Evolutionary conservation across 257 asterid species (phyloP), one percentile per base, ranked within the genome.

Genomic region (Salvia hispanica): DNA sequence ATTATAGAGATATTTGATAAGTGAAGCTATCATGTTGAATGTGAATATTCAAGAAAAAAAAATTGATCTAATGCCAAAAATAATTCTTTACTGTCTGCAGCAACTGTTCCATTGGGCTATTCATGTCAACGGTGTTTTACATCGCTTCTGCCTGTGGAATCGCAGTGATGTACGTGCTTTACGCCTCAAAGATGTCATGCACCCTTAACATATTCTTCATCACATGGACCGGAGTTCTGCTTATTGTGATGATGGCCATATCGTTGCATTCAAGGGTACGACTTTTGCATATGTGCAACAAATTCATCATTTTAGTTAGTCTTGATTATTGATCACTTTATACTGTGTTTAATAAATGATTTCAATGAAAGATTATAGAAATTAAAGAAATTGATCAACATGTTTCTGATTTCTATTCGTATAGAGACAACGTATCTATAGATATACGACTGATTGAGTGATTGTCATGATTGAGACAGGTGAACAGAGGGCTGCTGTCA

Each of bases 171-270:
- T 92, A 88, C 53, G 87, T 79, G 51, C 67, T 90, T 43, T 92
- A 92, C 15, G 95, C 85, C 65, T 81, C 96, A 3, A 88, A 84
- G 52, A 64, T 77, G 12, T 76, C 92, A 0, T 92, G 98, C 82
- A 64, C 85, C 51, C 89, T 92, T 67, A 92, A 90, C 86, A 88
- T 90, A 76, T 92, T 92, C 80, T 92, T 92, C 89, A 85, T 92
- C 77, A 74, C 97, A 39, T 92, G 97, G 97, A 88, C 96, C 0
- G 96, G 84, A 7, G 57, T 92, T 82, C 82, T 92, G 74, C 91
- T 92, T 3, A 76, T 80, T 1, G 97, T 90, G n/a, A 92, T 92
- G 95, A 86, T 92, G 98, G 85, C 65, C 44, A 80, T 90, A 44
- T 86, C 96, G 4, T 79, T 92, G 76, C 96, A 92, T 77, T 90